Conservation (phyloP, 139 green algal genomes). For the Chlamydomonas applanata region DNA sequence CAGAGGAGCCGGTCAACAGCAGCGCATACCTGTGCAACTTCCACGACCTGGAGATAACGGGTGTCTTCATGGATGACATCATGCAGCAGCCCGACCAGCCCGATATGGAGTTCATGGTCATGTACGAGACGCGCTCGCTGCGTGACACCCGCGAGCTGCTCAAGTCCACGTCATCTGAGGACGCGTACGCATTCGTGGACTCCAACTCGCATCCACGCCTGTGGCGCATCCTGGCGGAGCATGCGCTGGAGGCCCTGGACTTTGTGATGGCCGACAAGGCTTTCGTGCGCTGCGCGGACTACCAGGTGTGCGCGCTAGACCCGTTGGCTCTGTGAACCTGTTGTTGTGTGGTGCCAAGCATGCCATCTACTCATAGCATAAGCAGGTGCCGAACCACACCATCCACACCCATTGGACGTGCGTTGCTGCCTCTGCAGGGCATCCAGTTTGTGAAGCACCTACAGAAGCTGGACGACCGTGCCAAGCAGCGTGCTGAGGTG, state of each 20-base stretch:
- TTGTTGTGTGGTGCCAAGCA: no score
- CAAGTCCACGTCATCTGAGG: conserved; percentile 43
- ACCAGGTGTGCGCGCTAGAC: conserved; percentile 32
- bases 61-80: conserved; percentile 69
- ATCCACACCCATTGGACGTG: neutral
- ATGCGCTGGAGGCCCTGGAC: conserved; percentile 66
- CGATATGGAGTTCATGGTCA: conserved; percentile 54
- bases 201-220: conserved; percentile 65
- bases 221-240: conserved; percentile 78
- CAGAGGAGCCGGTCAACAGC: conserved; percentile 75
- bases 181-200: conserved; percentile 70
- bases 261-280: conserved; percentile 74
- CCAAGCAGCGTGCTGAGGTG: conserved; percentile 77
- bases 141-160: conserved; percentile 53
- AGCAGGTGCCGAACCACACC: neutral
- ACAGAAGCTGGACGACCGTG: conserved; percentile 49
- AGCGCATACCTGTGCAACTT: conserved; percentile 67
- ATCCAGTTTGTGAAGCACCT: conserved; percentile 82
- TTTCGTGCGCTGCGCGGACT: conserved; percentile 63
- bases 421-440: conserved; percentile 33
- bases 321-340: no score
- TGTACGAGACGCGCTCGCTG: conserved; percentile 67
- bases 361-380: no score
- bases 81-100: conserved; percentile 66
- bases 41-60: conserved; percentile 68